Percentiles rank a stretch among this genome's conserved stretches.
phyloP scores from a whole-genome alignment of 2,329 filamentous ascomycete genomes.

The Xylaria sp. region DNA sequence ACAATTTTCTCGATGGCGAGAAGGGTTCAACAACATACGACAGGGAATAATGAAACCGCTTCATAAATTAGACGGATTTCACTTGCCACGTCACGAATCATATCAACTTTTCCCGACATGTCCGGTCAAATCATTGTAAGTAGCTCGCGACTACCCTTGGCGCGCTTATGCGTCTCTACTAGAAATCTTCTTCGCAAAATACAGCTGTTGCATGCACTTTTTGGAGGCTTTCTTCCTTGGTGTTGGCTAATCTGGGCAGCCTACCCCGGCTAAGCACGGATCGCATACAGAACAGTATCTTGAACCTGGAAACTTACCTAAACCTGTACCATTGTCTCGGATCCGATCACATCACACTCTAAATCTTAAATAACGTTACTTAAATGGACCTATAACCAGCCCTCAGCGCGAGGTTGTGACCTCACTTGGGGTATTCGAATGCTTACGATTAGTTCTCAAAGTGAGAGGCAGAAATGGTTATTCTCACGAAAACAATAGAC shows the following conservation, averaged over 20 bases:
- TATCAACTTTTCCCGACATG: not conserved
- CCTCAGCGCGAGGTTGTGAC: not conserved
- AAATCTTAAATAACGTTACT: not conserved
- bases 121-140: not conserved
- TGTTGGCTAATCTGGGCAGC: not conserved
- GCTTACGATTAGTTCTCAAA: slow-evolving; percentile 7
- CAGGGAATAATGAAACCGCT: not conserved
- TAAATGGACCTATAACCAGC: not conserved
- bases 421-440: not conserved
- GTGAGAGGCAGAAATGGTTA: slow-evolving; percentile 1
- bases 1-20: not conserved
- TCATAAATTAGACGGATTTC: not conserved
- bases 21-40: not conserved
- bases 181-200: not conserved
- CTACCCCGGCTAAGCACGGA: not conserved
- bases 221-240: not conserved
- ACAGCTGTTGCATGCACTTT: not conserved
- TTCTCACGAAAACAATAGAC: not conserved
- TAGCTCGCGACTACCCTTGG: not conserved
- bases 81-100: slow-evolving; percentile 6
- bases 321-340: slow-evolving; percentile 2
- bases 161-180: not conserved
- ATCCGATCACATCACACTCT: not conserved
- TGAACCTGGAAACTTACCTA: not conserved
- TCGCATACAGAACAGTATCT: not conserved